Base-by-base conservation (phyloP, 169 alveolate species). In the Eimeria tenella region DNA sequence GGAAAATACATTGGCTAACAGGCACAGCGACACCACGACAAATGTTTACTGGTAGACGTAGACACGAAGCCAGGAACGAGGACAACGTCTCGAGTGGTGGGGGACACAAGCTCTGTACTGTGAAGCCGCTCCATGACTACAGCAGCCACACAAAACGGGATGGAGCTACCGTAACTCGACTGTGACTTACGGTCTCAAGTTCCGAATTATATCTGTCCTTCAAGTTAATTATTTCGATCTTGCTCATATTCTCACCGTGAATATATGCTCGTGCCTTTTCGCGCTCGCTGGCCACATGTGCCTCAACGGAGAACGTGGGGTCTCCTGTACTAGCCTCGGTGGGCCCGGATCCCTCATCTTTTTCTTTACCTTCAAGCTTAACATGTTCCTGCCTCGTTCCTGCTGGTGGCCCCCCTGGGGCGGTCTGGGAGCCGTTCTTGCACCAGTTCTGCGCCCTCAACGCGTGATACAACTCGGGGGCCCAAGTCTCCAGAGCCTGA, bases 401-500 rank as follows among this genome's bases (percentile, higher is more conserved):
- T 31, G 19, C 84, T 50, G 55, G 60, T 74, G 63, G 58, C 25
- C 31, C 84, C 19, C 58, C 84, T 49, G 55, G 25, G 7, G 84
- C 42, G 52, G 84, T 25, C 62, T 74, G 84, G 1, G 31, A 50
- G 19, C 84, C 84, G 84, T 74, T 62, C 6, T 74, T n/a, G 19
- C 21, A 9, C 84, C 84, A 74, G 60, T 13, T 56, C 62, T 42
- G 60, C 13, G 63, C 84, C 60, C 62, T 74, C 60, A 74, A n/a
- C 8, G 63, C 84, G 63, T 4, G 8, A 49, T 74, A 49, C 63
- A 74, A 21, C 7, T 53, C 84, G 21, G 84, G 63, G 8, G 84
- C 84, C 60, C 19, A 50, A 23, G 42, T 56, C 84, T 74, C 63
- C 25, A 74, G 84, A 11, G 84, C 84, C 84, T 74, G 84, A 23